These are phyloP conservation scores for Apophysomyces trapeziformis DNA, from an alignment of 371 early-diverging fungal genomes.

Conservation along the genomic window DNA sequence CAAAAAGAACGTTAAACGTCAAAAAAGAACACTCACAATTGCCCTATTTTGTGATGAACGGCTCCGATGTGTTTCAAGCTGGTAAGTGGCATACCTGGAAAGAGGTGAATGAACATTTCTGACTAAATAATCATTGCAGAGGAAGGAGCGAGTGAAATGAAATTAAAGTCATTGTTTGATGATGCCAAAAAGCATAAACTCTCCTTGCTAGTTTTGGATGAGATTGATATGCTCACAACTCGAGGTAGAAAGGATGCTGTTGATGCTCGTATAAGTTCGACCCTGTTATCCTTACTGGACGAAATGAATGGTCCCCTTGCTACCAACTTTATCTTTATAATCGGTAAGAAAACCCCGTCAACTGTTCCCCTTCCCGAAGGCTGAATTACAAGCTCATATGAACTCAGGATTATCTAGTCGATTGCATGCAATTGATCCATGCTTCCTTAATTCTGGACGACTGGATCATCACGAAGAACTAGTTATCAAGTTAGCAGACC, in stretches of 20 bases:
- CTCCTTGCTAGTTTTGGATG: constrained; percentile 62
- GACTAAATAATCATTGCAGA: constrained; percentile 33
- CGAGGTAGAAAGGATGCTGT: constrained; percentile 44
- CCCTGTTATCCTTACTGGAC: constrained; percentile 46
- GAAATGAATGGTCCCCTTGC: constrained; percentile 24
- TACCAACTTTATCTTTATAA: constrained; percentile 44
- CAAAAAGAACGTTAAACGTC: background rate
- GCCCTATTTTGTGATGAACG: constrained; percentile 62
- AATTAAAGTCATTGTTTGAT: constrained; percentile 45
- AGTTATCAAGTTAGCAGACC: constrained; percentile 47
- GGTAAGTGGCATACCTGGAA: constrained; percentile 36
- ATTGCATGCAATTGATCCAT: constrained; percentile 56
- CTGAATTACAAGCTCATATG: background rate
- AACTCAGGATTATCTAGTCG: constrained; percentile 56
- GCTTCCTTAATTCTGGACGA: constrained; percentile 62
- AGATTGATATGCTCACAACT: constrained; percentile 60
- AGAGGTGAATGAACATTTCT: background rate
- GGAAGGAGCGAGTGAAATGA: constrained; percentile 61
- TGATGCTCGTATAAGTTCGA: constrained; percentile 36
- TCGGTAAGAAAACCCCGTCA: constrained; percentile 42
- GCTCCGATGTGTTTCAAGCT: constrained; percentile 74
- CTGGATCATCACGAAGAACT: constrained; percentile 59
- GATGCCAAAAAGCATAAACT: constrained; percentile 29
- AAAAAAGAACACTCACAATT: constrained; percentile 47
- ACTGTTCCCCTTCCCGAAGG: background rate